Conservation (phyloP, 495 filamentous ascomycete genomes). For the Aspergillus wentii region DNA sequence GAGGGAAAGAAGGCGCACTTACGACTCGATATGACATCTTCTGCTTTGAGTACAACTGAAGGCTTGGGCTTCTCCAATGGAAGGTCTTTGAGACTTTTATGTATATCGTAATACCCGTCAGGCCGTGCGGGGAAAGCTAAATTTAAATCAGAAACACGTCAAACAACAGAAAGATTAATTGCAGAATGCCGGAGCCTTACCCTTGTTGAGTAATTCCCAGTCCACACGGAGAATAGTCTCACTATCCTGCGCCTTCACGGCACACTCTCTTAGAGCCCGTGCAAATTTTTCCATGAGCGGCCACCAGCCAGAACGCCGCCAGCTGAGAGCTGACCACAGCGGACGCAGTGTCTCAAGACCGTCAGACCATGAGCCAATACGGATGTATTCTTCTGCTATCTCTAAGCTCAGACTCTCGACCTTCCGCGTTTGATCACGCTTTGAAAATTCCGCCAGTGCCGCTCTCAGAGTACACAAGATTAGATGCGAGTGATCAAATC, state of each 20-base stretch:
- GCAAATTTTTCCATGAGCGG: slow-evolving; percentile 65
- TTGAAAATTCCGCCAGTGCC: slow-evolving; percentile 61
- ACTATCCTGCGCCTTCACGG: slow-evolving; percentile 54
- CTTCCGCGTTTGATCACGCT: slow-evolving; percentile 56
- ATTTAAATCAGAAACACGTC: slow-evolving; percentile 3
- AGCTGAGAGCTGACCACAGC: slow-evolving; percentile 67
- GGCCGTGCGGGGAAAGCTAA: slow-evolving; percentile 56
- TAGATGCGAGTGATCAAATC: slow-evolving; percentile 59
- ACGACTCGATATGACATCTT: slow-evolving; percentile 66
- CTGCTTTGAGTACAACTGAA: slow-evolving; percentile 57
- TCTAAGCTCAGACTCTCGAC: slow-evolving; percentile 67
- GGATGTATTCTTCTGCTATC: slow-evolving; percentile 62
- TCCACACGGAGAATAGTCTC: slow-evolving; percentile 70
- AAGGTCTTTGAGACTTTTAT: slow-evolving; percentile 58
- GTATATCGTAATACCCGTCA: slow-evolving; percentile 70
- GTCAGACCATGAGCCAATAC: slow-evolving; percentile 56
- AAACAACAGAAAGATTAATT: neutral
- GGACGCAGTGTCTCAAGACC: slow-evolving; percentile 64
- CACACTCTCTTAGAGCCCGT: slow-evolving; percentile 71
- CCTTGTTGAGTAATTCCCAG: slow-evolving; percentile 72
- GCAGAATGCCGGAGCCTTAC: slow-evolving; percentile 41
- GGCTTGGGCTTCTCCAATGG: slow-evolving; percentile 50
- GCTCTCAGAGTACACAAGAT: slow-evolving; percentile 57
- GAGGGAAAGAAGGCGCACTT: slow-evolving; percentile 19
- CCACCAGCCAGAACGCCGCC: slow-evolving; percentile 80